Evolutionary conservation across 1,139 yeast species (phyloP), one percentile per base, ranked within the genome.

Genomic region (Saccharomyces hybrid): DNA sequence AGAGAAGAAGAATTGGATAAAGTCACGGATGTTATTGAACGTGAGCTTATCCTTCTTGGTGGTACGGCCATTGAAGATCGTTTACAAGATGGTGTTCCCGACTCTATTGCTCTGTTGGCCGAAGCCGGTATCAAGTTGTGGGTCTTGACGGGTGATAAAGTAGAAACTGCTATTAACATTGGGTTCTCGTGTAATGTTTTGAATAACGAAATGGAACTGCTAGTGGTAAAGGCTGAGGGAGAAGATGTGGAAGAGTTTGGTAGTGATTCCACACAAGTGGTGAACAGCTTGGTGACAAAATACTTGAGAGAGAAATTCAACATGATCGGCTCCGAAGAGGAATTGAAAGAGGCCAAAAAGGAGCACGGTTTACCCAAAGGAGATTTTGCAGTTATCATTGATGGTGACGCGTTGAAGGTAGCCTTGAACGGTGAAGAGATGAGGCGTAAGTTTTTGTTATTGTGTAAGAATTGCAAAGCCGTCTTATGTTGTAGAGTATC

Each of bases 61-160:
- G 99, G 98, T 63, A 93, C 99, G 34, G 99, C 99, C 13, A 93
- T 93, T 71, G 99, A 93, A 71, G 99, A 93, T 72, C 79, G 96
- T 64, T 77, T 93, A 56, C 99, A 93, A 73, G 89, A 85, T 57
- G 99, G 99, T 68, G 99, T 93, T n/a, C 98, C 99, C 1, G 95
- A 89, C 60, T 82, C 98, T 2, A 93, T 93, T 70, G 85, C 90
- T 13, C 73, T 87, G 51, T 78, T 93, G 55, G 88, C 85, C n/a
- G 81, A 84, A 62, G 99, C 98, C 6, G 99, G 99, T 65, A 88
- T 93, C 61, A 93, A 93, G 71, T 76, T 93, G 55, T 93, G 99
- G 99, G 98, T 93, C 42, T 77, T 93, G 55, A 93, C 99, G 9
- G 99, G 99, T 71, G 99, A 93, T 72, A 88, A 91, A 72, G 95